Evolutionary conservation across 108 stramenopile species (phyloP), one percentile per base, ranked within the genome.

Genomic region (Phaeodactylum tricornutum): DNA sequence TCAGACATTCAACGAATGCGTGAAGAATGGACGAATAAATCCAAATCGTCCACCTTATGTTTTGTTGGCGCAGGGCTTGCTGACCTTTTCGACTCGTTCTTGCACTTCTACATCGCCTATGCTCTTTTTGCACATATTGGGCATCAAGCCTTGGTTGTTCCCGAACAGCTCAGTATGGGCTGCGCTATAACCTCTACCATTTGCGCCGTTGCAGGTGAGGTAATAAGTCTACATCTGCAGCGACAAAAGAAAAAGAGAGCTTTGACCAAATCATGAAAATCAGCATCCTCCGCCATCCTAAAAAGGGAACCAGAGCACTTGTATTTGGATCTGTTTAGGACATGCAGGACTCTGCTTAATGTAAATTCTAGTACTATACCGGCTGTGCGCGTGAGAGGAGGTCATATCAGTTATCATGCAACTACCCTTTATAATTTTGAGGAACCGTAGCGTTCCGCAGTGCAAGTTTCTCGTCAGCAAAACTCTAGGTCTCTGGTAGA

Each of bases 111-210:
- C 24, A 28, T 55, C 25, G 19, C 29, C 16, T 40, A 40, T 21
- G 53, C 38, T n/a, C 26, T 55, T 4, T 26, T 25, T 24, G 26
- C 24, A 25, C 53, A 55, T 25, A 30, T 40, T 39, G 30, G 53
- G 19, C 53, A 55, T 21, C 25, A 40, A 2, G 15, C 17, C 6
- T 27, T 55, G 15, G 40, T 43, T 14, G 53, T 55, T 5, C 41
- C 41, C 4, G 53, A 55, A 43, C n/a, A 55, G 23, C 23, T 42
- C 41, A 55, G 53, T 34, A 17, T 55, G 4, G 28, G 17, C 14
- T 55, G 53, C 34, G 53, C 53, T 4, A 24, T 55, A 29, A 24
- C 28, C 14, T 42, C 39, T 14, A 55, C 53, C 1, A 16, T 55
- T 3, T 42, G 53, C 25, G 53, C 53, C 15, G 53, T 55, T 3